Evolutionary conservation across 2,329 filamentous ascomycete genomes (phyloP).

Genomic region (Penicillium sp.): DNA sequence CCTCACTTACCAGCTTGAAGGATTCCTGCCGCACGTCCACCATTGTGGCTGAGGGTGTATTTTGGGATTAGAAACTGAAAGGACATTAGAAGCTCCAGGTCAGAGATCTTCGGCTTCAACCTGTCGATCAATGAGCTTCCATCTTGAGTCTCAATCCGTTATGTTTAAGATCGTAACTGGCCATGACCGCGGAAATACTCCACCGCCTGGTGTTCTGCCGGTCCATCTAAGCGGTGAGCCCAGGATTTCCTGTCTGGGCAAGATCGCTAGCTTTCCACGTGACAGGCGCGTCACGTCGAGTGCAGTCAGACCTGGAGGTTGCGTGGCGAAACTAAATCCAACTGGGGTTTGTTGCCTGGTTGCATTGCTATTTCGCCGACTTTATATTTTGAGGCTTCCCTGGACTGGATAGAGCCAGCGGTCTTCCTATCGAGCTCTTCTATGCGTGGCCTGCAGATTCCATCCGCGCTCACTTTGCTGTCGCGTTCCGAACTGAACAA

Average conservation of each 20-base stretch:
- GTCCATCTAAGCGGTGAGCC: constrained; percentile 31
- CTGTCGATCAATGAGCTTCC: not conserved
- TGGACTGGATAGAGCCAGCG: not conserved
- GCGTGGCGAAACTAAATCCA: constrained; percentile 6
- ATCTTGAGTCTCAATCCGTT: constrained; percentile 6
- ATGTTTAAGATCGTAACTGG: not conserved
- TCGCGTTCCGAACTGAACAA: constrained; percentile 22
- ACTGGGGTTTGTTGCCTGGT: constrained; percentile 16
- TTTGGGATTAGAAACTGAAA: not conserved
- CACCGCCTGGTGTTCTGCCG: constrained; percentile 37
- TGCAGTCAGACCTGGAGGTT: constrained; percentile 14
- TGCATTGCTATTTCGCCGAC: not conserved
- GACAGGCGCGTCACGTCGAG: constrained; percentile 31
- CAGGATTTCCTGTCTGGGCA: constrained; percentile 2
- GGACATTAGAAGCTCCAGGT: not conserved
- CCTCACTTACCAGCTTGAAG: constrained; percentile 46
- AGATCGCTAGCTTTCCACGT: constrained; percentile 25
- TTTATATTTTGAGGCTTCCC: not conserved
- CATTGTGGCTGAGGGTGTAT: constrained; percentile 35
- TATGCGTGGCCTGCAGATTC: constrained; percentile 27
- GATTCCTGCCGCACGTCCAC: constrained; percentile 48
- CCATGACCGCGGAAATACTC: constrained; percentile 14
- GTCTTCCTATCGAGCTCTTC: constrained; percentile 4
- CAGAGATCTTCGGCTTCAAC: not conserved
- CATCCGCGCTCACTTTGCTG: constrained; percentile 25